These are phyloP conservation scores for Fomitopsis serialis DNA, from an alignment of 768 basidiomycete genomes.

Conservation along the genomic window DNA sequence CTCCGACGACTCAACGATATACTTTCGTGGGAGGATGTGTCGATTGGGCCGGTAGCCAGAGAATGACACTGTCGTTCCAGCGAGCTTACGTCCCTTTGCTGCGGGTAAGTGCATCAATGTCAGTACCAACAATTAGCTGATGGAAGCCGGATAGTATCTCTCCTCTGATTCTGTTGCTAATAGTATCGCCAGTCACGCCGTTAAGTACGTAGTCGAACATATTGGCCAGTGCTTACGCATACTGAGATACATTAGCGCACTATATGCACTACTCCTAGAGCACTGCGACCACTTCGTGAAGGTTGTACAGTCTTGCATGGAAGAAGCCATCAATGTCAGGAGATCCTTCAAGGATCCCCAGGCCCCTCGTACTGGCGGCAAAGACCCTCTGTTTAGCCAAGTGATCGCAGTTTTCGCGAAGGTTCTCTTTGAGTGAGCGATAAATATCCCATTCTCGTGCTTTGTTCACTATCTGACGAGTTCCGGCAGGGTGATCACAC, in stretches of 20 bases:
- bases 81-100: conserved; percentile 49
- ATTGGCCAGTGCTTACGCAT: background rate
- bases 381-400: conserved; percentile 30
- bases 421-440: conserved; percentile 44
- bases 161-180: conserved; percentile 55
- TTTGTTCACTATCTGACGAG: background rate
- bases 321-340: conserved; percentile 16
- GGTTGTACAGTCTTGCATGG: conserved; percentile 37
- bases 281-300: conserved; percentile 32
- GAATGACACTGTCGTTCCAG: conserved; percentile 48
- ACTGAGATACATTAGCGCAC: conserved; percentile 4
- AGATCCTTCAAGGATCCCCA: conserved; percentile 30
- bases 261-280: conserved; percentile 11
- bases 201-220: conserved; percentile 37
- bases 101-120: conserved; percentile 23
- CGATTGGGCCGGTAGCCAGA: conserved; percentile 29
- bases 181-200: conserved; percentile 43
- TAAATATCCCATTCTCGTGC: too few species aligned
- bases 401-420: conserved; percentile 37
- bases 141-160: conserved; percentile 37
- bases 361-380: background rate
- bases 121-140: background rate
- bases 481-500: conserved; percentile 19
- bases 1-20: conserved; percentile 46
- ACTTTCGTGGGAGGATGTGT: conserved; percentile 40